Base-by-base conservation (phyloP, 345 rosid genomes). In the Pugionium cornutum region DNA sequence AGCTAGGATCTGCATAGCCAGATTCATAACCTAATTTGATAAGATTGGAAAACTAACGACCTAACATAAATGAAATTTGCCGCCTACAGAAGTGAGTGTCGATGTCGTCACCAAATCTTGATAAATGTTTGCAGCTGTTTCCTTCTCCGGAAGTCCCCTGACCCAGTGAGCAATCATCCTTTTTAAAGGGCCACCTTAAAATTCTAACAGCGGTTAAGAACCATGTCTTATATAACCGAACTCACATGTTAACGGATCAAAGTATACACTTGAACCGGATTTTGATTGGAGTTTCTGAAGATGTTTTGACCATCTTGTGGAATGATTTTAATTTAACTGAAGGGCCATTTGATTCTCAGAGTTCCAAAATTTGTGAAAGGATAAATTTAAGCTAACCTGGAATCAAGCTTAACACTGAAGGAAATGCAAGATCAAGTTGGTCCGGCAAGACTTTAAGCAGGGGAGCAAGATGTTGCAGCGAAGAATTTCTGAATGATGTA, bases 401-500 rank as follows among this genome's bases (percentile, higher is more conserved):
- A 62, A 55, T 68, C 59, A 67, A 62, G 68, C 66, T 50, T 27
- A 68, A 54, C n/a, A 55, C 6, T 18, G 43, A 41, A 54, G 69
- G 73, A 46, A 74, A 34, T 43, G 65, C 54, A 49, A 67, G 40
- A 56, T 48, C 59, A 49, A 74, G 48, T 67, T 74, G 67, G 54
- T 70, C 64, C 9, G 89, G 94, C 57, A 80, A 77, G 77, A 79
- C 9, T 58, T 81, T 81, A 63, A 81, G 65, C 44, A 92, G 26
- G 66, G 92, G 78, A 64, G 75, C 37, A 55, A 88, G 78, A 60
- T 85, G 63, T 70, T 75, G 89, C 70, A 88, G 66, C 27, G 53
- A 83, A 5, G 96, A 88, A 70, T 67, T 72, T 50, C 68, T 72
- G 67, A 83, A 89, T 67, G 92, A 89, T 30, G 97, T 86, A 53